Conservation (phyloP, 2,329 filamentous ascomycete genomes). For the Phoma sp. region DNA sequence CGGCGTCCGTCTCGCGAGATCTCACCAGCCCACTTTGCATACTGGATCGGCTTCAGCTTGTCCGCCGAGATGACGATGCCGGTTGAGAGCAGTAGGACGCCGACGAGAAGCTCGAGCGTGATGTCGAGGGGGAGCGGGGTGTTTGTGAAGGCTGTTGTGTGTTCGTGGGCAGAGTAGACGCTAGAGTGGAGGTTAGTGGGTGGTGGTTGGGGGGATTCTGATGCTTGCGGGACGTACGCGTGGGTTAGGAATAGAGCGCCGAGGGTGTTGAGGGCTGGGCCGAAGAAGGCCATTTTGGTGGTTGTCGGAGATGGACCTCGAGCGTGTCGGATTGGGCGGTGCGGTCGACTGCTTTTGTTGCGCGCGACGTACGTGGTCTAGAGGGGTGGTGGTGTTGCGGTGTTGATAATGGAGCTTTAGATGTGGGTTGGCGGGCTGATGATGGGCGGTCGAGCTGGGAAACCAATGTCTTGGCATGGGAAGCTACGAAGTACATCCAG, state of each 20-base stretch:
- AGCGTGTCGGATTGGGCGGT: background rate
- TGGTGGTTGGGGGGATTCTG: no score
- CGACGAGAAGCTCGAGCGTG: slow-evolving; percentile 80
- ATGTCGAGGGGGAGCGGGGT: slow-evolving; percentile 80
- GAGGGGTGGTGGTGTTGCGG: background rate
- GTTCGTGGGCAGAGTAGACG: slow-evolving; percentile 95
- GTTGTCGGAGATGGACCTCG: background rate
- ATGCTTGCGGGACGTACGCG: slow-evolving; percentile 67
- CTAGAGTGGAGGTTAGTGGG: slow-evolving; percentile 56
- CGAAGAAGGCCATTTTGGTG: slow-evolving; percentile 70
- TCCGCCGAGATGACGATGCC: slow-evolving; percentile 82
- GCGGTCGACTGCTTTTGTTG: background rate
- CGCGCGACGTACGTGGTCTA: background rate
- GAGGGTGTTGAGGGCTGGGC: slow-evolving; percentile 72
- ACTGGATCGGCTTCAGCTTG: slow-evolving; percentile 82
- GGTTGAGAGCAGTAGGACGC: slow-evolving; percentile 78
- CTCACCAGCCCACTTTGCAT: slow-evolving; percentile 81
- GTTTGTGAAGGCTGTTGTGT: slow-evolving; percentile 71
- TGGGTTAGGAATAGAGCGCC: slow-evolving; percentile 83
- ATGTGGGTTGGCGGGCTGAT: background rate
- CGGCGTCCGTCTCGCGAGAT: slow-evolving; percentile 77
- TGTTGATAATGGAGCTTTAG: background rate
- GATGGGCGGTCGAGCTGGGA: background rate
- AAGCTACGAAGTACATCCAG: background rate
- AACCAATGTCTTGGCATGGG: slow-evolving; percentile 13